Evolutionary conservation across 2,329 filamentous ascomycete species (phyloP), one percentile per base, ranked within the genome.

Genomic region (Zymoseptoria brevis): DNA sequence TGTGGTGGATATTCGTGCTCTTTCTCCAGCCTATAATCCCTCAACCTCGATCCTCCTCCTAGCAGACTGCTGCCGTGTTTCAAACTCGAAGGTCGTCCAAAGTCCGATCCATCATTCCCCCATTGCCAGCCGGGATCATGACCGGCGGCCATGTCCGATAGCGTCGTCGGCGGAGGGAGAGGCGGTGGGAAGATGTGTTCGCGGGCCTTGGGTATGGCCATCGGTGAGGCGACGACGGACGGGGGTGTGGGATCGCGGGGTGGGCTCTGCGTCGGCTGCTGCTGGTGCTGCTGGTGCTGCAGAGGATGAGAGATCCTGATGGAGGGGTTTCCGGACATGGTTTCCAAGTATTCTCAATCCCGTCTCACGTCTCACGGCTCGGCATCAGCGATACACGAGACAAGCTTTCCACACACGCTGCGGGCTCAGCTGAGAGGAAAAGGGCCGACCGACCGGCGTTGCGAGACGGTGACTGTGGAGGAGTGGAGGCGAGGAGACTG

Each of bases 91-190:
- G 72, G 72, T 55, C 75, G 74, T 57, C 76, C 77, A 69, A 81
- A 79, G 64, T 77, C 75, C 54, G 73, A 71, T 52, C 76, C 76
- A 55, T 77, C 76, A 72, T 87, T 86, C 62, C 80, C 82, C 79
- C 82, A 84, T 71, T 81, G 76, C 83, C 83, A 87, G 61, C 81
- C 84, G 57, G 81, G 77, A 72, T 87, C 85, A 66, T 81, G 78
- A 41, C 83, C 83, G 72, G 66, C 78, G 75, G 64, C 84, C 74
- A 70, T 66, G 53, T 83, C 81, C 64, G 78, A 76, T 60, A 87
- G 80, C 69, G 80, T 75, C 72, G 78, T 79, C 56, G 85, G 82
- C 59, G 86, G 86, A 66, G 85, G 86, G 67, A 88, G 77, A 54
- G 85, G 84, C 63, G 86, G 85, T 60, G 86, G 85, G 55, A 78